Evolutionary conservation across 208 protist genomes (phyloP).

Genomic region (Leishmania amazonensis): DNA sequence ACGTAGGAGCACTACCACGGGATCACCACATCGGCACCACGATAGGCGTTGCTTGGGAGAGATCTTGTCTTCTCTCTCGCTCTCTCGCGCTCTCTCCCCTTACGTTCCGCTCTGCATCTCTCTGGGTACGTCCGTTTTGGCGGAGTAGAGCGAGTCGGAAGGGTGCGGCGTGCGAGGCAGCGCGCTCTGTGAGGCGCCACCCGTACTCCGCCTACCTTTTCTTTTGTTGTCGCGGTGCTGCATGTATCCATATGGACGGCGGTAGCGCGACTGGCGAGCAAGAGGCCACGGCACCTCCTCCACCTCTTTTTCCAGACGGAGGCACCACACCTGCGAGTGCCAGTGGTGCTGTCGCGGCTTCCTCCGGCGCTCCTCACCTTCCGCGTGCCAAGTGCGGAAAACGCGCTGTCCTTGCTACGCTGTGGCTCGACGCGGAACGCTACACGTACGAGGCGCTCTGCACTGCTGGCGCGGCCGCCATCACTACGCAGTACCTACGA

Average conservation of each 20-base stretch:
- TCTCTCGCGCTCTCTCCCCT: neutral
- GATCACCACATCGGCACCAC: neutral
- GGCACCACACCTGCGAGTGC: neutral
- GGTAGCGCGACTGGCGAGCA: neutral
- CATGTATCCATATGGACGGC: neutral
- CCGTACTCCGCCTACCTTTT: neutral
- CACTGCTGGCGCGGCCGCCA: constrained; percentile 33
- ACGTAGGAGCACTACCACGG: neutral
- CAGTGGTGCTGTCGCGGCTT: neutral
- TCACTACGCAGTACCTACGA: neutral
- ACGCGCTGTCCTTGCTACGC: neutral
- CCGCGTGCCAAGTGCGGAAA: neutral
- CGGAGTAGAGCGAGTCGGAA: neutral
- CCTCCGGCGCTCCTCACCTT: neutral
- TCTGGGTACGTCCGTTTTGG: neutral
- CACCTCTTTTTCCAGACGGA: neutral
- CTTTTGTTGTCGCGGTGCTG: neutral
- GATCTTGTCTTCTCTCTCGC: neutral
- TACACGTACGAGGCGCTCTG: constrained; percentile 53
- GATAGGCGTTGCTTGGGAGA: neutral
- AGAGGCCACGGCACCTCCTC: neutral
- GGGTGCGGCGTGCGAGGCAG: neutral
- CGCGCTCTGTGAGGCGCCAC: neutral
- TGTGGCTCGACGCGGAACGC: constrained; percentile 43
- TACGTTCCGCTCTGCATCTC: neutral